Evolutionary conservation across 441 rosid genomes (phyloP).

Genomic region (Brassica hybrid): DNA sequence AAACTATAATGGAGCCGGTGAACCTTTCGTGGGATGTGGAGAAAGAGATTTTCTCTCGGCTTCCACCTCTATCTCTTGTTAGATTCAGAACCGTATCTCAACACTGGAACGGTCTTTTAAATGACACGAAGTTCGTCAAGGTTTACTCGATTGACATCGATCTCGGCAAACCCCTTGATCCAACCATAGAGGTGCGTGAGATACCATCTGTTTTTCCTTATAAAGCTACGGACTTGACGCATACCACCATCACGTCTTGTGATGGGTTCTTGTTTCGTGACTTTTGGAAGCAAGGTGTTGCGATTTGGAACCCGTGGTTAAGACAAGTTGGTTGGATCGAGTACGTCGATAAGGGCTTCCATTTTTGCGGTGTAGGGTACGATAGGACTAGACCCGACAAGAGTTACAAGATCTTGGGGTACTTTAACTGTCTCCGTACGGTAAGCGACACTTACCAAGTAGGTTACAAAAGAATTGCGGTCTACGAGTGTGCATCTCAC

Average conservation of each 20-base stretch:
- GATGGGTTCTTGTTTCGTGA: slow-evolving; percentile 15
- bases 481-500: slow-evolving; percentile 10
- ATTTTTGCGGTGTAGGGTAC: slow-evolving; percentile 18
- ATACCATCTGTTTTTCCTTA: neutral
- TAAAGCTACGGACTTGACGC: neutral
- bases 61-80: slow-evolving; percentile 15
- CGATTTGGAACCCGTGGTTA: slow-evolving; percentile 25
- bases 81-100: slow-evolving; percentile 13
- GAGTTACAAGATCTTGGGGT: slow-evolving; percentile 5
- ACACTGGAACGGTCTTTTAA: slow-evolving; percentile 23
- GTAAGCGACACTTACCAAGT: slow-evolving; percentile 9
- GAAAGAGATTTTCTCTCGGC: neutral
- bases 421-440: neutral
- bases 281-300: neutral
- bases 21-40: neutral
- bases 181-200: slow-evolving; percentile 1
- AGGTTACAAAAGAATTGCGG: neutral
- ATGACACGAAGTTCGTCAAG: neutral
- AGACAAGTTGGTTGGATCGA: slow-evolving; percentile 19
- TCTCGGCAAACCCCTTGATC: neutral
- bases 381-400: neutral
- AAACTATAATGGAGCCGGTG: neutral
- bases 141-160: neutral
- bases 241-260: neutral
- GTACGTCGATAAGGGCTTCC: neutral